Base-by-base conservation (phyloP, 441 rosid species). In the Jatropha podagrica region DNA sequence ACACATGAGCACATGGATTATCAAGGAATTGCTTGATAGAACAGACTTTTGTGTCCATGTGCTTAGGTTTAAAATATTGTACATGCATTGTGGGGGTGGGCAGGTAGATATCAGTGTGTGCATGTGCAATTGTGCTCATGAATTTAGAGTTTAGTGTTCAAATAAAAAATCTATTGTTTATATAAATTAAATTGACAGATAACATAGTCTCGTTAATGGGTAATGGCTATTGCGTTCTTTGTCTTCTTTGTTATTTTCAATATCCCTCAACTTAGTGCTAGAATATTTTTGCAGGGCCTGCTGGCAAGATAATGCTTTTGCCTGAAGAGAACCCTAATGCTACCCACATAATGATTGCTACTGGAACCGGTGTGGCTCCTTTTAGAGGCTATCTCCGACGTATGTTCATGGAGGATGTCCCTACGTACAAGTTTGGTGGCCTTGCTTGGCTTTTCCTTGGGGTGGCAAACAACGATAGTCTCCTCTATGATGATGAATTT, bases 401-500 rank as follows among this genome's bases (percentile, higher is more conserved):
- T 12, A 96, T 96, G 98, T 96, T 96, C 79, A 93, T 93, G 98
- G 99, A 96, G 83, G 75, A 86, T 17, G 93, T 96, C 69, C 91
- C 90, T 0, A 86, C 68, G 2, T 93, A 81, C 85, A 92, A 93
- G 85, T 96, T 90, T 78, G 82, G 88, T 3, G 98, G 99, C 73
- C 97, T 96, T 62, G 84, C 97, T 0, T 93, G 99, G 99, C 99
- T 96, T 63, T 96, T 96, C 86, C 97, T 96, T 18, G 99, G 99
- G 26, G 99, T 93, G 46, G 99, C 99, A 81, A 96, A 96, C 84
- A 76, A 85, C 1, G 99, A 96, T 84, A 92, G 98, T 75, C 97
- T 96, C 79, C 95, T 96, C 63, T 96, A 92, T 5, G 98, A 96
- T 2, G 96, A 93, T 0, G 98, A 96, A 84, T 93, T 96, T 75